Base-by-base conservation (phyloP, 148 eudicot species). In the Rhododendron ovatum region DNA sequence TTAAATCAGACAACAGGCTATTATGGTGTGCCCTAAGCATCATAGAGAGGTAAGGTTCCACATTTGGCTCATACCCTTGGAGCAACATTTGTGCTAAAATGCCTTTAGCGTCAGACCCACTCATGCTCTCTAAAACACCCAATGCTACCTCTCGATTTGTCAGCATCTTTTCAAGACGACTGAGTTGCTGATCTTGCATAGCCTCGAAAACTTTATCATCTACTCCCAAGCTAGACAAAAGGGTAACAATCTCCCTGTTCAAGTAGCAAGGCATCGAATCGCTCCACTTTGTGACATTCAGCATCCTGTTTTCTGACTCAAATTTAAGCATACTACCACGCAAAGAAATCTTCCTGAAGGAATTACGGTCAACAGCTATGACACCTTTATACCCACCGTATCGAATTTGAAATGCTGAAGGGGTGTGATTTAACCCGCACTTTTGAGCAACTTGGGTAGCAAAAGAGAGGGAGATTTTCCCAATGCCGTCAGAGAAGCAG, bases 331-430 rank as follows among this genome's bases (percentile, higher is more conserved):
- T 97, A 87, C 99, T 97, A 84, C 93, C 85, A 26, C 99, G 94
- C 18, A 97, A 86, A 45, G 98, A 92, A 22, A 97, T 88, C 87
- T 97, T 97, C 51, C 93, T 86, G 86, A 89, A 97, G 81, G 96
- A 95, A 80, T 91, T 91, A 8, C 95, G 92, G 82, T 95, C 98
- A 77, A 97, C 99, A 33, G 95, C 96, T 86, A 97, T 89, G 30
- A 97, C 98, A 69, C 99, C 99, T 89, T 97, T 97, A 87, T 97
- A 95, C 67, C 99, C 99, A 83, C 99, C 99, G 83, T 94, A 97
- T 18, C 99, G 93, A 81, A 97, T 97, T 82, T 97, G 99, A 88
- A 95, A 97, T 11, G 98, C 99, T 1, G 99, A 95, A 4, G 99
- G 99, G n/a, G 92, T 90, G 57, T 91, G 89, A 83, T 86, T 87